phyloP scores from a whole-genome alignment of 768 basidiomycete species.

The Termitomyces sp. region DNA sequence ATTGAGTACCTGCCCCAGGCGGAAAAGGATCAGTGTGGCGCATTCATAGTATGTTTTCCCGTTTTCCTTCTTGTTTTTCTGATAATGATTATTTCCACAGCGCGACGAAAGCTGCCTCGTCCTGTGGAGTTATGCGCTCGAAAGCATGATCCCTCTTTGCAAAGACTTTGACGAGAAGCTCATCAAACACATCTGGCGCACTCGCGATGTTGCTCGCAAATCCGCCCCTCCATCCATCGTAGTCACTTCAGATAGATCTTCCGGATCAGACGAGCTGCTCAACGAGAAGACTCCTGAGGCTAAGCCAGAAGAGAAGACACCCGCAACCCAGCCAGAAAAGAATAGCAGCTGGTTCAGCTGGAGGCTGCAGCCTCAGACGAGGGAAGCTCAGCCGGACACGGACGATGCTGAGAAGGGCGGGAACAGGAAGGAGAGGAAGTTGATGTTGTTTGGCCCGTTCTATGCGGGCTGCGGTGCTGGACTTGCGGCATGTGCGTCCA shows the following conservation, averaged over 20 bases:
- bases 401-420: slow-evolving; percentile 39
- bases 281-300: slow-evolving; percentile 32
- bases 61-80: not conserved
- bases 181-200: slow-evolving; percentile 79
- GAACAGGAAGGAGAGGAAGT: slow-evolving; percentile 37
- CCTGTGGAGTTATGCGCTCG: slow-evolving; percentile 76
- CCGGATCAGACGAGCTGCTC: slow-evolving; percentile 26
- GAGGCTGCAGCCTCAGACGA: slow-evolving; percentile 34
- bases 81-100: slow-evolving; percentile 19
- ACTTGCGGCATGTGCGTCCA: slow-evolving; percentile 53
- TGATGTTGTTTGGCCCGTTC: slow-evolving; percentile 61
- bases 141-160: slow-evolving; percentile 63
- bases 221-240: slow-evolving; percentile 12
- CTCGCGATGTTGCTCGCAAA: slow-evolving; percentile 29
- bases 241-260: slow-evolving; percentile 7
- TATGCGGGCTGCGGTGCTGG: slow-evolving; percentile 70
- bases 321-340: slow-evolving; percentile 6
- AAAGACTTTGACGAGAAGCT: slow-evolving; percentile 75
- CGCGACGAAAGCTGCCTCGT: slow-evolving; percentile 78
- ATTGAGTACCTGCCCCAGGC: slow-evolving; percentile 67
- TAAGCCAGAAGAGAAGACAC: slow-evolving; percentile 14
- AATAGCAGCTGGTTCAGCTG: slow-evolving; percentile 42
- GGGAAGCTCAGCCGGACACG: not conserved
- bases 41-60: slow-evolving; percentile 57
- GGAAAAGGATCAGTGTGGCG: slow-evolving; percentile 87